phyloP scores from a whole-genome alignment of 2,329 filamentous ascomycete genomes.

The Pseudofabraea citricarpa region DNA sequence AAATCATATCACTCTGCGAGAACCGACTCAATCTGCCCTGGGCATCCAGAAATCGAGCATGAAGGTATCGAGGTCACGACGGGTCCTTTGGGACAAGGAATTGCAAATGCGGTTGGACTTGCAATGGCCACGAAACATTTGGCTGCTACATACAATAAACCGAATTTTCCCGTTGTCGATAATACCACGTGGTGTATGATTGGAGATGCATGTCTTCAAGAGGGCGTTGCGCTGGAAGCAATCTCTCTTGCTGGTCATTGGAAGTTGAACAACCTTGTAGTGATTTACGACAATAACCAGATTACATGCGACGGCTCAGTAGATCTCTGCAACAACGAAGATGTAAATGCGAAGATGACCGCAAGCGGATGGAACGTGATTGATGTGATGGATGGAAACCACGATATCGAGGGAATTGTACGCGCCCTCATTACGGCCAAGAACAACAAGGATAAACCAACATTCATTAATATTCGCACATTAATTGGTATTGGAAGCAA shows the following conservation, averaged over 20 bases:
- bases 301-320: constrained; percentile 45
- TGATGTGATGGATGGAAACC: constrained; percentile 39
- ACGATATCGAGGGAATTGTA: constrained; percentile 37
- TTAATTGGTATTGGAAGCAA: constrained; percentile 40
- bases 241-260: constrained; percentile 43
- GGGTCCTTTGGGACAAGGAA: constrained; percentile 44
- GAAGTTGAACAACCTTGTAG: constrained; percentile 40
- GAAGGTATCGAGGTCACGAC: constrained; percentile 47
- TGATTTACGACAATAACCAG: constrained; percentile 49
- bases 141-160: constrained; percentile 40
- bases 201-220: constrained; percentile 44
- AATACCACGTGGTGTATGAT: constrained; percentile 45
- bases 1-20: constrained; percentile 39
- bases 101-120: constrained; percentile 46
- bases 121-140: constrained; percentile 45
- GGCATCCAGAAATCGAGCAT: constrained; percentile 44
- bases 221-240: constrained; percentile 44
- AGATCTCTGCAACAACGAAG: constrained; percentile 41
- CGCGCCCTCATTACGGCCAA: constrained; percentile 35
- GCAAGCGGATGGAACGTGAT: constrained; percentile 44
- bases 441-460: constrained; percentile 36
- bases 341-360: constrained; percentile 44
- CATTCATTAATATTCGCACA: constrained; percentile 46
- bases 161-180: constrained; percentile 35
- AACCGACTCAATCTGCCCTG: constrained; percentile 36